These are phyloP conservation scores for Talaromyces wortmannii DNA, from an alignment of 495 filamentous ascomycete species.

Conservation along the genomic window DNA sequence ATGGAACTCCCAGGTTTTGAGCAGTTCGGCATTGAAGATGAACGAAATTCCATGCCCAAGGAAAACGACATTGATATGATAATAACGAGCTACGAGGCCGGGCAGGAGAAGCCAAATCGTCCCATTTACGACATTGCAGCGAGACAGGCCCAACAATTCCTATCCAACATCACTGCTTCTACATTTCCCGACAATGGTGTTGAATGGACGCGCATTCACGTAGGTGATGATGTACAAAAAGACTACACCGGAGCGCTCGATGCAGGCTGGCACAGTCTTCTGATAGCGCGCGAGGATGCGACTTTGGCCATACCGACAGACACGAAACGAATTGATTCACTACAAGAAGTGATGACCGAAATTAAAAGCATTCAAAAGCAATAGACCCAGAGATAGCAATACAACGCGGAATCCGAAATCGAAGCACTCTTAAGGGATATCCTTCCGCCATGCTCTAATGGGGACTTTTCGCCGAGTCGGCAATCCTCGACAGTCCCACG, in stretches of 20 bases:
- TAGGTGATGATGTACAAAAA: constrained; percentile 61
- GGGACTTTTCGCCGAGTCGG: background rate
- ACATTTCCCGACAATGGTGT: background rate
- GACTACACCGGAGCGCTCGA: constrained; percentile 53
- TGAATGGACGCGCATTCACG: constrained; percentile 48
- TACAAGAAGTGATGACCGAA: constrained; percentile 6
- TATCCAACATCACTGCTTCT: background rate
- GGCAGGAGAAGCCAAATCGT: constrained; percentile 57
- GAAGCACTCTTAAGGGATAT: background rate
- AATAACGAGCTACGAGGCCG: constrained; percentile 68
- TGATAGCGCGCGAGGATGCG: constrained; percentile 33
- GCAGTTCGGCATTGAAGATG: constrained; percentile 9
- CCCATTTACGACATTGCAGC: constrained; percentile 59
- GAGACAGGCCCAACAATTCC: constrained; percentile 12
- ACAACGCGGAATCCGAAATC: background rate
- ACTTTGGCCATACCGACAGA: constrained; percentile 4
- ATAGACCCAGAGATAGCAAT: background rate
- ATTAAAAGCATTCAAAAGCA: background rate
- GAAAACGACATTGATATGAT: constrained; percentile 55
- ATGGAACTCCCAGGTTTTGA: constrained; percentile 35
- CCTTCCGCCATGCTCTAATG: background rate
- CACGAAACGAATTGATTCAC: constrained; percentile 15
- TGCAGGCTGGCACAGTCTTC: constrained; percentile 58
- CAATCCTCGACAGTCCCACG: background rate
- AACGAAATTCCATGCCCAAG: constrained; percentile 2